These are phyloP conservation scores for Candida succiphila DNA, from an alignment of 805 yeast genomes.

Conservation along the genomic window DNA sequence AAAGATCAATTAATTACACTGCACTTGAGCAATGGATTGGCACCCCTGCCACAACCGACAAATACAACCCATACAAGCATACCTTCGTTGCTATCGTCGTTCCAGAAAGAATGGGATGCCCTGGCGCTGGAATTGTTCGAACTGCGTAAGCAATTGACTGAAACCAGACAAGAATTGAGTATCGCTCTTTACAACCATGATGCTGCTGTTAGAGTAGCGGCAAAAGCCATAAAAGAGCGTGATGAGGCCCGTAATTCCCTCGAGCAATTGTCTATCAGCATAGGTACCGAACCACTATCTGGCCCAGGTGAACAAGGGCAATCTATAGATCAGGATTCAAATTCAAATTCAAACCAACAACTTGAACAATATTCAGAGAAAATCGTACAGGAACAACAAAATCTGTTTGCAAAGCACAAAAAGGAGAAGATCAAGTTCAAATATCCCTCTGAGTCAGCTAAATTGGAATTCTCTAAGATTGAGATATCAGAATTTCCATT, in stretches of 20 bases:
- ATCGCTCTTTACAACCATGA: constrained; percentile 76
- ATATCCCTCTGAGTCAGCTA: no score
- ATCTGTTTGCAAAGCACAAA: constrained; percentile 12
- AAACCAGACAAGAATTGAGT: constrained; percentile 63
- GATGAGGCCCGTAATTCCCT: constrained; percentile 66
- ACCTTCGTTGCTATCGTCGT: constrained; percentile 63
- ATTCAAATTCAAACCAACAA: constrained; percentile 2
- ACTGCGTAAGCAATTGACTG: constrained; percentile 59
- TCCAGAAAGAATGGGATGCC: constrained; percentile 90
- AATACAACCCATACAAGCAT: constrained; percentile 47
- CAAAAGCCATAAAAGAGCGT: constrained; percentile 61
- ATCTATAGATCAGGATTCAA: constrained; percentile 1
- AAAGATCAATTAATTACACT: constrained; percentile 41
- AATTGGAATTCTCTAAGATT: constrained; percentile 2
- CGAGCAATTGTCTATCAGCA: constrained; percentile 38
- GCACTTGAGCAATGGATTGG: constrained; percentile 2
- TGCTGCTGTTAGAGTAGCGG: constrained; percentile 83
- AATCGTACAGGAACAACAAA: constrained; percentile 9
- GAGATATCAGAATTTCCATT: no score
- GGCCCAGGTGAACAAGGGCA: constrained; percentile 12
- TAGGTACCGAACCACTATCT: constrained; percentile 21
- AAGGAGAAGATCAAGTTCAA: constrained; percentile 9
- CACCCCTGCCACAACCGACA: constrained; percentile 12
- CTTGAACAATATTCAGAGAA: constrained; percentile 2
- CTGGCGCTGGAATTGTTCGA: constrained; percentile 71